Evolutionary conservation across 805 yeast species (phyloP).

Genomic region (Pichia cephalocereana): DNA sequence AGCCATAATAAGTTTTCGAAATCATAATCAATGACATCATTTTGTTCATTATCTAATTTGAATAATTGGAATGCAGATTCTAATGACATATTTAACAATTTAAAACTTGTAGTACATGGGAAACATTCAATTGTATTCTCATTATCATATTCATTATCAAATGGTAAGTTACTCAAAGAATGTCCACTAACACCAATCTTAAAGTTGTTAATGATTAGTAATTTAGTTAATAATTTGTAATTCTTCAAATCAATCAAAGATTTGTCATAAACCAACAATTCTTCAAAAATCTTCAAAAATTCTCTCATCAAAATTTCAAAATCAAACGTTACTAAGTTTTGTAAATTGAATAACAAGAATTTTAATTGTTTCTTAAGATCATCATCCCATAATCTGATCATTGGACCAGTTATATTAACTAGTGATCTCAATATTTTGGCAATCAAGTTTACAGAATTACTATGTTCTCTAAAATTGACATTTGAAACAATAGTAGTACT

Average conservation of each 20-base stretch:
- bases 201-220: slow-evolving; percentile 25
- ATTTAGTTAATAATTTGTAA: slow-evolving; percentile 26
- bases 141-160: slow-evolving; percentile 17
- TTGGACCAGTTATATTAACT: slow-evolving; percentile 52
- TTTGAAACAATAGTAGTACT: slow-evolving; percentile 38
- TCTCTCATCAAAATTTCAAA: slow-evolving; percentile 29
- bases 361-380: slow-evolving; percentile 25
- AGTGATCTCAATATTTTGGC: slow-evolving; percentile 36
- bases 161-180: slow-evolving; percentile 17
- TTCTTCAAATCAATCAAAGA: slow-evolving; percentile 22
- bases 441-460: slow-evolving; percentile 35
- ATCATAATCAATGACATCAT: slow-evolving; percentile 12
- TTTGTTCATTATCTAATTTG: slow-evolving; percentile 13
- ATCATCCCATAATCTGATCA: slow-evolving; percentile 27
- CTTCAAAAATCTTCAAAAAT: slow-evolving; percentile 34
- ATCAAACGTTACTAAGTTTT: slow-evolving; percentile 25
- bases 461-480: slow-evolving; percentile 33
- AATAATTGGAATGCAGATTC: slow-evolving; percentile 23
- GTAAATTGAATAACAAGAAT: slow-evolving; percentile 31
- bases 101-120: slow-evolving; percentile 26
- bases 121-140: slow-evolving; percentile 14
- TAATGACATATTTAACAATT: slow-evolving; percentile 18
- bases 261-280: slow-evolving; percentile 38
- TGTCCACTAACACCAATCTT: slow-evolving; percentile 23
- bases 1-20: slow-evolving; percentile 23